Evolutionary conservation across 352 stramenopile species (phyloP), one percentile per base, ranked within the genome.

Genomic region (Phytophthora cryptogea): DNA sequence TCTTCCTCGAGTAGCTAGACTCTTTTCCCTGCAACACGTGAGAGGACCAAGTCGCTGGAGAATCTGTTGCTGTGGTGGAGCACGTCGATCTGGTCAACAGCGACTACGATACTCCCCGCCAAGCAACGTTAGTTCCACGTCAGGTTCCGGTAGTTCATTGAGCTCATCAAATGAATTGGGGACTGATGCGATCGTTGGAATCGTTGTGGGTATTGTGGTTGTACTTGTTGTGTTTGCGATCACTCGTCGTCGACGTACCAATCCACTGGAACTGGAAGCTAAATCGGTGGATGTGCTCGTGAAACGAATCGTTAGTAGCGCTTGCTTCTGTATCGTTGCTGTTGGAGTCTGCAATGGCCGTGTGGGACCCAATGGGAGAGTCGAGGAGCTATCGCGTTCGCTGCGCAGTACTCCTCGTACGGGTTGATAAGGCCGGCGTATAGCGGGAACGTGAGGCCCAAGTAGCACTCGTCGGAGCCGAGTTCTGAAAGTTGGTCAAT

Each of bases 351-450:
- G 20, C 20, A 2, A 23, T 23, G 20, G 20, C 20, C 35, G 44
- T 55, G 37, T 8, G 10, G 37, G 37, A 43, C 37, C 7, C 5
- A 23, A 5, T 48, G 43, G 44, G 17, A 20, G 54, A 55, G 32
- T 17, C 17, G 46, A 42, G 1, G n/a, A 23, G 20, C 20, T 23
- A 23, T 23, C 20, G 20, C 20, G 20, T 23, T 8, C 37, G 31
- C 46, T 5, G n/a, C 26, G 43, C 58, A 66, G 33, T 54, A 60
- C 16, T 47, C 44, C 10, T 31, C 10, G 20, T 11, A 56, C 31
- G 13, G 42, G 50, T n/a, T 50, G 9, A 66, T 48, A 26, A 66
- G 58, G 58, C 59, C 58, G 17, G 55, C 37, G 46, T 59, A 43
- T 23, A 66, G 28, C 27, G 33, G 17, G 44, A 66, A 54, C 20